Evolutionary conservation across 139 green algal genomes (phyloP), one percentile per base, ranked within the genome.

Genomic region (Gonium pectorale): DNA sequence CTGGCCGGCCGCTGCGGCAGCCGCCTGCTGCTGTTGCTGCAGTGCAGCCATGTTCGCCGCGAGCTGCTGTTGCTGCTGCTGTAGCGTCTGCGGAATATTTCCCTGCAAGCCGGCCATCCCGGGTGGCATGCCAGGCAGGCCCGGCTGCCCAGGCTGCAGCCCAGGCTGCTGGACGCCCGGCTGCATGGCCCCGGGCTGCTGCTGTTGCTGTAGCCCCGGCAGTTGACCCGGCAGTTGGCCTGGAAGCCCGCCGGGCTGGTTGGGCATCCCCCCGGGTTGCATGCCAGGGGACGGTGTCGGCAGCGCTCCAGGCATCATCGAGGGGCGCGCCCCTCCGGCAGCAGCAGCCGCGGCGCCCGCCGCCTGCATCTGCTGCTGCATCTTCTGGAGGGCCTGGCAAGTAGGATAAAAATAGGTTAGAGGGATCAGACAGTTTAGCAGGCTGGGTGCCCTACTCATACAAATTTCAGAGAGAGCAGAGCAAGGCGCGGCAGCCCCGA

Each of bases 311-410:
- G 75, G 40, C 75, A 82, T 71, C 77, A 83, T 74, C 22, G 43
- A 31, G 2, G 77, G 41, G 5, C 77, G 77, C 31, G 15, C 60
- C 6, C 19, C 77, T 11, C 41, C 59, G 31, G 52, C 72, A 24
- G 54, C 77, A 60, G 69, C 40, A 3, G 44, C 46, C 44, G 69
- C 69, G 5, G 75, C 75, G 4, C 26, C 40, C 8, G 27, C 41
- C 2, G 56, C 59, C 22, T 60, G 40, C 40, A 82, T 82, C 63
- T 83, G 77, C 63, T 85, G 79, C 44, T 78, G 64, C 78, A 75
- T 72, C 63, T 84, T 84, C 35, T 84, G 78, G 46, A 78, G 46
- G n/a, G 64, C 79, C 64, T 85, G 63, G 3, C 5, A 41, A n/a
- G n/a, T n/a, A n/a, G n/a, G n/a, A n/a, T n/a, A n/a, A n/a, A n/a